These are phyloP conservation scores for Monosporozyma aquatica DNA, from an alignment of 805 yeast genomes.

Conservation along the genomic window DNA sequence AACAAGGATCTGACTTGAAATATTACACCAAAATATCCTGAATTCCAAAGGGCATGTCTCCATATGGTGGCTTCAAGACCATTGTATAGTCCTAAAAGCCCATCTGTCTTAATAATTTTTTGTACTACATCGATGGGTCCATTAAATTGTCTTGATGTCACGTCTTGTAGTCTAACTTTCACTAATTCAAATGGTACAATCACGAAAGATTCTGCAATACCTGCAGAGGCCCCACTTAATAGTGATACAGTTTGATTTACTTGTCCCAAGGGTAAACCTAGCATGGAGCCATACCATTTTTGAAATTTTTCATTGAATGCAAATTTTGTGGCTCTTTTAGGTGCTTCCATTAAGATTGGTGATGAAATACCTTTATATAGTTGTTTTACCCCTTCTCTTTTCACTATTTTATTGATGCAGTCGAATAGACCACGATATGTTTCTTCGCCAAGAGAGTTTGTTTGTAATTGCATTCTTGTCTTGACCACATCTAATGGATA, in stretches of 20 bases:
- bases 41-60: conserved; percentile 97
- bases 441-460: conserved; percentile 12
- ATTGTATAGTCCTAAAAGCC: conserved; percentile 75
- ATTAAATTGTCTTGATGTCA: conserved; percentile 64
- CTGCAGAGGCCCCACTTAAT: conserved; percentile 96
- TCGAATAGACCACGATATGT: conserved; percentile 73
- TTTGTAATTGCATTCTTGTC: conserved; percentile 85
- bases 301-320: conserved; percentile 98
- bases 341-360: conserved; percentile 98
- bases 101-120: conserved; percentile 65
- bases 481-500: conserved; percentile 95
- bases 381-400: conserved; percentile 74
- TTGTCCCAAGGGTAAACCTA: conserved; percentile 46
- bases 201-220: conserved; percentile 92
- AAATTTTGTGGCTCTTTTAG: conserved; percentile 96
- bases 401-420: conserved; percentile 73
- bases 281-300: conserved; percentile 59
- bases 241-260: conserved; percentile 79
- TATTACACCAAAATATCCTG: conserved; percentile 94
- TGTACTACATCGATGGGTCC: conserved; percentile 67
- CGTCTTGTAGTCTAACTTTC: conserved; percentile 90
- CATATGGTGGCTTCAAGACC: conserved; percentile 95
- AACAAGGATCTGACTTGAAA: conserved; percentile 72
- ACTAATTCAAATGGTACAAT: conserved; percentile 97
- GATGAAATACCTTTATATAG: conserved; percentile 91